Conservation (phyloP, 768 basidiomycete species). For the Suillus tomentosus region DNA sequence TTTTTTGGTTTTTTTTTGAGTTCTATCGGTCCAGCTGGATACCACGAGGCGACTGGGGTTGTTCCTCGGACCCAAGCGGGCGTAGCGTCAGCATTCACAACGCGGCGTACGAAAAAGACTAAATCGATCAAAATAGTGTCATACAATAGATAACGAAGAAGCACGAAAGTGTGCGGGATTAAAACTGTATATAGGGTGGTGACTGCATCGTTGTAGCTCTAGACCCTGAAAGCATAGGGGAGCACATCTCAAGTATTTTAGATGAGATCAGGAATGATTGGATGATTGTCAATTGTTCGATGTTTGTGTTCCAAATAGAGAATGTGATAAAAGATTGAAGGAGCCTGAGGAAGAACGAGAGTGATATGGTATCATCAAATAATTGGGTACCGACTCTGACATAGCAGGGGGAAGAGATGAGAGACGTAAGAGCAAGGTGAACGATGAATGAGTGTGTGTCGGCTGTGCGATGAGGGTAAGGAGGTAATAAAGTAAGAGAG, state of each 20-base stretch:
- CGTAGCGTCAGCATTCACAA: conserved; percentile 95
- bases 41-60: conserved; percentile 96
- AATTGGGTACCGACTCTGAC: conserved; percentile 28
- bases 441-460: conserved; percentile 30
- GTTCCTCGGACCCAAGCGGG: conserved; percentile 91
- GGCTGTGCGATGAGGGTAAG: conserved; percentile 25
- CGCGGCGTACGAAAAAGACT: conserved; percentile 65
- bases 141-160: conserved; percentile 5
- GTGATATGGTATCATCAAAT: conserved; percentile 38
- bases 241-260: conserved; percentile 13
- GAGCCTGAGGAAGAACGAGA: conserved; percentile 24
- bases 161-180: not conserved
- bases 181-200: conserved; percentile 11
- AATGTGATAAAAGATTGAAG: conserved; percentile 34
- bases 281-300: conserved; percentile 24
- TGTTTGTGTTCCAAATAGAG: conserved; percentile 39
- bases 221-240: conserved; percentile 3
- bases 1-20: conserved; percentile 19
- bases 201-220: conserved; percentile 5
- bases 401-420: conserved; percentile 17
- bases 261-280: conserved; percentile 16
- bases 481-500: conserved; percentile 27
- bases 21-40: conserved; percentile 64
- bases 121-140: conserved; percentile 12
- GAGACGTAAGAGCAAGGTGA: conserved; percentile 9